A percentile compares a stretch with the other conserved stretches of the same genome.
phyloP scores from a whole-genome alignment of 1,284 basidiomycete species.

The Ceratobasidium sp. region DNA sequence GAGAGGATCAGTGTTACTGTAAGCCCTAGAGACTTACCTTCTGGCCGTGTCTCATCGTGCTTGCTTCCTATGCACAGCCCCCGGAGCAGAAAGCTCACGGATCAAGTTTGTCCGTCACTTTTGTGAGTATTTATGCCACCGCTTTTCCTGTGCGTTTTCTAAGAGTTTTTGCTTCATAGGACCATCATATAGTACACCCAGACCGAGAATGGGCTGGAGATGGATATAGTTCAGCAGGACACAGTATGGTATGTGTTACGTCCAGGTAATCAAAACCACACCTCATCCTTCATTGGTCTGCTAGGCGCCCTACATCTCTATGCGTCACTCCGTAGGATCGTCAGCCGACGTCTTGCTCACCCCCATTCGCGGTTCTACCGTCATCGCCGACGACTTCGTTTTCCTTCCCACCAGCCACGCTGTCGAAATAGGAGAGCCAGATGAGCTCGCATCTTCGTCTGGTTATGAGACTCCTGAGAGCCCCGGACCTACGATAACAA shows the following conservation, averaged over 20 bases:
- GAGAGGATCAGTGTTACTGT: conserved; percentile 14
- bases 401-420: conserved; percentile 22
- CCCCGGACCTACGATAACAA: conserved; percentile 22
- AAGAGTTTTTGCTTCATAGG: neutral
- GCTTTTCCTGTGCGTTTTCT: neutral
- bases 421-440: neutral
- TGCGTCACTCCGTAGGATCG: conserved; percentile 29
- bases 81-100: conserved; percentile 33
- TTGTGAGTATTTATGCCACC: conserved; percentile 4
- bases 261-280: neutral
- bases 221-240: conserved; percentile 1
- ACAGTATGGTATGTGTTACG: conserved; percentile 17
- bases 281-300: neutral
- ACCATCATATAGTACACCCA: conserved; percentile 9
- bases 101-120: conserved; percentile 3
- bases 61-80: conserved; percentile 13
- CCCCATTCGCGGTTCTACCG: conserved; percentile 34
- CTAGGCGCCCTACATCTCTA: neutral
- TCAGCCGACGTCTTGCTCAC: conserved; percentile 26
- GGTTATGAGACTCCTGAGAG: conserved; percentile 18
- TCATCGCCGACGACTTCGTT: conserved; percentile 32
- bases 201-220: conserved; percentile 8
- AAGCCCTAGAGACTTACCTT: neutral
- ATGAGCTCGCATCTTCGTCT: conserved; percentile 4
- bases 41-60: neutral